These are phyloP conservation scores for Cucurbita maxima DNA, from an alignment of 306 rosid genomes.

Conservation along the genomic window DNA sequence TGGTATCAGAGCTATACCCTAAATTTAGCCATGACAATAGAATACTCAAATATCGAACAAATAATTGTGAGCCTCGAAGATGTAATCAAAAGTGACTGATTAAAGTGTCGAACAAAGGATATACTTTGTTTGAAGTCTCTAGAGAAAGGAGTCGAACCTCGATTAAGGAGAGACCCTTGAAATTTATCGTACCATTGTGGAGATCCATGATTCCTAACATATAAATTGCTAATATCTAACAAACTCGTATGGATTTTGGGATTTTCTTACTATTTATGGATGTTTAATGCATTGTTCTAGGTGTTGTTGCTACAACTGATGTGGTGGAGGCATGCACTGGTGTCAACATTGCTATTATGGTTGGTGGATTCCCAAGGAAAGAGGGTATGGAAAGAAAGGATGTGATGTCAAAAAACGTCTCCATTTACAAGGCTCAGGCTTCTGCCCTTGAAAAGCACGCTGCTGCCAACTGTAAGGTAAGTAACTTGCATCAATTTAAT, in stretches of 20 bases:
- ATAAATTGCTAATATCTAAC: neutral
- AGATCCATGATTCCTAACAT: neutral
- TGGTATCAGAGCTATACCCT: too few species aligned
- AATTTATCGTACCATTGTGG: too few species aligned
- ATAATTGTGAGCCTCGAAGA: too few species aligned
- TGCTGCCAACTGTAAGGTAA: constrained; percentile 90
- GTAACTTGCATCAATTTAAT: constrained; percentile 9
- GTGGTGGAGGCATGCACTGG: constrained; percentile 94
- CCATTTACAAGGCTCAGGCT: constrained; percentile 93
- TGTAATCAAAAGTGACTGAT: too few species aligned
- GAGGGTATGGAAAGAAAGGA: constrained; percentile 99
- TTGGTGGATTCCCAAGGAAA: constrained; percentile 98
- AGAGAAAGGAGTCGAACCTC: too few species aligned
- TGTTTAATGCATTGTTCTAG: constrained; percentile 23
- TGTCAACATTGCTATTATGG: constrained; percentile 80
- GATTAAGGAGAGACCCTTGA: too few species aligned
- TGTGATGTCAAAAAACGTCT: constrained; percentile 87
- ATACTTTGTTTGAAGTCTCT: too few species aligned
- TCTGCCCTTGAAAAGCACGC: constrained; percentile 90
- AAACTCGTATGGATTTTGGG: neutral
- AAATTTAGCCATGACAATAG: too few species aligned
- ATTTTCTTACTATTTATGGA: neutral
- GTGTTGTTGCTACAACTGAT: constrained; percentile 98
- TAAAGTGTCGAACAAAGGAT: too few species aligned
- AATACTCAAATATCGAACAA: too few species aligned